A percentile compares a stretch with the other conserved stretches of the same genome.
Conservation (phyloP, 2,329 filamentous ascomycete genomes). For the Xylaria digitata region DNA sequence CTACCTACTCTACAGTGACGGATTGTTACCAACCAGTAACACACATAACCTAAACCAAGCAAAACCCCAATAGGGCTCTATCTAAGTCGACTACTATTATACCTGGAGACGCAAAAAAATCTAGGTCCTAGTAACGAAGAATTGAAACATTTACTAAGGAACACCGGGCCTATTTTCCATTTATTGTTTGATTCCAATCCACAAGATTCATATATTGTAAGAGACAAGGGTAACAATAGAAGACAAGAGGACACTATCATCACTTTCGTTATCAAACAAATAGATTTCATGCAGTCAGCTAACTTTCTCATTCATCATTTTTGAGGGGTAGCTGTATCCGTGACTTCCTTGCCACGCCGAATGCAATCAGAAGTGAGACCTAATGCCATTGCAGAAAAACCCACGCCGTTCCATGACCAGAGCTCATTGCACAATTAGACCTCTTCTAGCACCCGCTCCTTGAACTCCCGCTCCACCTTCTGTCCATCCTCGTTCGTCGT, state of each 20-base stretch:
- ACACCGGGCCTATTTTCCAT: neutral
- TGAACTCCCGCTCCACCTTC: constrained; percentile 99
- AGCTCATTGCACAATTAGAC: constrained; percentile 74
- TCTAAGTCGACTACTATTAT: neutral
- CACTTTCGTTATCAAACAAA: constrained; percentile 34
- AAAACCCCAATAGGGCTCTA: neutral
- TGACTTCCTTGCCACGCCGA: constrained; percentile 59
- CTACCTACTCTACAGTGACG: no score
- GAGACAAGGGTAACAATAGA: no score
- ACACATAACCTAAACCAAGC: neutral
- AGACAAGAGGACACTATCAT: constrained; percentile 16
- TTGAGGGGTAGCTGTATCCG: constrained; percentile 51
- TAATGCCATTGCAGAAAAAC: constrained; percentile 59
- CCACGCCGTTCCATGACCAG: constrained; percentile 59
- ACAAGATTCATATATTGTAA: constrained; percentile 2
- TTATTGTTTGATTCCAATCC: neutral
- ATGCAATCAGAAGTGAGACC: constrained; percentile 62
- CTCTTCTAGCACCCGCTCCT: constrained; percentile 93
- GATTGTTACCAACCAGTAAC: no score
- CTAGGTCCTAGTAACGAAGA: neutral
- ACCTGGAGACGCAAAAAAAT: no score
- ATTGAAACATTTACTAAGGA: neutral
- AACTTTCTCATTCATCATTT: constrained; percentile 52
- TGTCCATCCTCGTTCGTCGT: constrained; percentile 95
- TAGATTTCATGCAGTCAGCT: constrained; percentile 49